Evolutionary conservation across 495 filamentous ascomycete species (phyloP), one percentile per base, ranked within the genome.

Genomic region (Beverwykella pulmonaria): DNA sequence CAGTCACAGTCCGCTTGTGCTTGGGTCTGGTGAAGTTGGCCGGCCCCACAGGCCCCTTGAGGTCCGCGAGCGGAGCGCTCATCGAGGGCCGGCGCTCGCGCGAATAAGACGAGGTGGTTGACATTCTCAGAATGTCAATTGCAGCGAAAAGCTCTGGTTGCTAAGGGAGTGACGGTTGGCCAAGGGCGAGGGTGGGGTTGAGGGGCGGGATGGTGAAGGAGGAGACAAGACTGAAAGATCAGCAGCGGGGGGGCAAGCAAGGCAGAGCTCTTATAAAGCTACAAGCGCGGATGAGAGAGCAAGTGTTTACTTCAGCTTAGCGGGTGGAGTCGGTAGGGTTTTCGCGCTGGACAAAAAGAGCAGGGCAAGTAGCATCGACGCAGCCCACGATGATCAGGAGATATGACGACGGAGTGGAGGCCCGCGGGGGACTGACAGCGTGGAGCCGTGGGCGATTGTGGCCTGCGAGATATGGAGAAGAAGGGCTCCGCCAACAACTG

Each of bases 1-100:
- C 94, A 3, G 94, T 98, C 68, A 88, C 88, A 17, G 93, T 97
- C 54, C 94, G 86, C 82, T 90, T 96, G 80, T 98, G 94, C 80
- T 98, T 98, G 20, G 94, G 94, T 59, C 93, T 83, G 64, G 70
- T 75, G 65, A 80, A 79, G 25, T 60, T 29, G 36, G 85, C 87
- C 3, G 90, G 90, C 1, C 88, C 88, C 58, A 97, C 82, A 1
- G 89, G 88, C 48, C 91, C 92, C 76, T 90, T 82, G 34, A 97
- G 86, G 70, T 92, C 90, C 44, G 88, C 84, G 70, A 96, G 86
- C 32, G 92, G 92, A 57, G 90, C 89, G 53, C 90, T 87, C 34
- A 87, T 88, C 30, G 90, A 94, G 30, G 89, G 90, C 61, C 83
- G 88, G 62, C 92, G 84, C 77, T 90, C 86, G 50, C 85, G 83